Base-by-base conservation (phyloP, 2,329 filamentous ascomycete genomes). In the Sarocladium kiliense region DNA sequence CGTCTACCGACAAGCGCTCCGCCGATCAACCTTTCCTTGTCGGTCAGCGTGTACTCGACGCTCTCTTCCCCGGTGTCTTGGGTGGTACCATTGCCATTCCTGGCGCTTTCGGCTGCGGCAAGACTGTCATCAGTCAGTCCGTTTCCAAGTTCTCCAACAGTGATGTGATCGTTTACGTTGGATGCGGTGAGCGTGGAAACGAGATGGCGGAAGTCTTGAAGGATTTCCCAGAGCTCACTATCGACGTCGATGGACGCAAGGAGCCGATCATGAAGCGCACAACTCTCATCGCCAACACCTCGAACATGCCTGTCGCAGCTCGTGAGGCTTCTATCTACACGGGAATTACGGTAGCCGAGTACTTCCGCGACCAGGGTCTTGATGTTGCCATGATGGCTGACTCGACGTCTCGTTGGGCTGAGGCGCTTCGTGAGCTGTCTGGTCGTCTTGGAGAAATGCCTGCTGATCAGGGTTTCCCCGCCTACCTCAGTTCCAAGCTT, bases 201-300 rank as follows among this genome's bases (percentile, higher is more conserved):
- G 94, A 99, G 76, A 99, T 99, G 94, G 94, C 94, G 61, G 94
- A 99, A 82, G 94, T 99, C 64, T 82, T 99, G 82, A 97, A 97
- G 89, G 94, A 99, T 75, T 99, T 99, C 81, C 94, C 94, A 57
- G 92, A 97, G 82, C 89, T 99, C 62, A 89, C 89, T 49, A 99
- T 99, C 68, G 88, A 95, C 18, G 85, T 97, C 64, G 88, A 96
- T 42, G 94, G 94, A 65, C 91, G 93, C 69, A 88, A 93, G 75
- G 94, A 99, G 72, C 92, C 93, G 63, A 99, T 99, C 79, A 99
- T 99, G 94, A 99, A 99, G 85, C 93, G 94, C 72, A 99, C 94
- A 16, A 95, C 91, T 21, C 82, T 99, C 58, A 97, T 99, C 69
- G 94, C 94, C 72, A 99, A 99, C 77, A 99, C 94, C 42, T 99